These are phyloP conservation scores for Heterobasidion annosum DNA, from an alignment of 1,284 basidiomycete genomes.

Conservation along the genomic window DNA sequence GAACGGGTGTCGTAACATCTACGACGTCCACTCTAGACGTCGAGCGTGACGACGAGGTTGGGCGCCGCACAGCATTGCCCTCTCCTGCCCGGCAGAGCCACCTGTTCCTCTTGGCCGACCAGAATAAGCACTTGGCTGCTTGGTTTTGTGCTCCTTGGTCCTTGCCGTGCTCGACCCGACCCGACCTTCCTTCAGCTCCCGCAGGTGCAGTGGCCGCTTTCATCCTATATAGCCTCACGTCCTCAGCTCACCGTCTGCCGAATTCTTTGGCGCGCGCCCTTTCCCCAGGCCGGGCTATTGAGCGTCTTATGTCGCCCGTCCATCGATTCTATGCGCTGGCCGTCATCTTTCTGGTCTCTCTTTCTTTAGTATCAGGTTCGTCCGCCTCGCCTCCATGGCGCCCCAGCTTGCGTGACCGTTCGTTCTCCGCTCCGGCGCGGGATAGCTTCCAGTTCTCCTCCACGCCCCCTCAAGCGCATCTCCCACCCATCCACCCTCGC, in stretches of 20 bases:
- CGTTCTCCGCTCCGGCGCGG: background rate
- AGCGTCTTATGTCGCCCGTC: conserved; percentile 1
- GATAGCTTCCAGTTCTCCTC: conserved; percentile 30
- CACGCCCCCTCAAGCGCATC: conserved; percentile 47
- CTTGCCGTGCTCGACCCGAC: background rate
- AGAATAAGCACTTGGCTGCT: background rate
- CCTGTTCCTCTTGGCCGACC: background rate
- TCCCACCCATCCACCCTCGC: conserved; percentile 49
- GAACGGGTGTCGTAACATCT: too few species aligned
- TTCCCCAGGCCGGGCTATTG: background rate
- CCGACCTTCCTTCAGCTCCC: background rate
- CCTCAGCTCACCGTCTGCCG: background rate
- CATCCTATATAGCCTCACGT: background rate
- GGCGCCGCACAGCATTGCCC: too few species aligned
- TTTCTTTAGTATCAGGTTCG: conserved; percentile 9
- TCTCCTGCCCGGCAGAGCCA: background rate
- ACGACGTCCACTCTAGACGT: too few species aligned
- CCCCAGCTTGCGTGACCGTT: background rate
- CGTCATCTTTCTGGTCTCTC: conserved; percentile 12
- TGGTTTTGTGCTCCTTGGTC: background rate
- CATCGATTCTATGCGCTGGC: conserved; percentile 13
- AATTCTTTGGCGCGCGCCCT: background rate
- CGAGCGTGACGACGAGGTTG: too few species aligned
- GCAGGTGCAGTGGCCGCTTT: background rate
- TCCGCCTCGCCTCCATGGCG: background rate